Base-by-base conservation (phyloP, 768 basidiomycete species). In the Tylopilus cervinicoccineus region DNA sequence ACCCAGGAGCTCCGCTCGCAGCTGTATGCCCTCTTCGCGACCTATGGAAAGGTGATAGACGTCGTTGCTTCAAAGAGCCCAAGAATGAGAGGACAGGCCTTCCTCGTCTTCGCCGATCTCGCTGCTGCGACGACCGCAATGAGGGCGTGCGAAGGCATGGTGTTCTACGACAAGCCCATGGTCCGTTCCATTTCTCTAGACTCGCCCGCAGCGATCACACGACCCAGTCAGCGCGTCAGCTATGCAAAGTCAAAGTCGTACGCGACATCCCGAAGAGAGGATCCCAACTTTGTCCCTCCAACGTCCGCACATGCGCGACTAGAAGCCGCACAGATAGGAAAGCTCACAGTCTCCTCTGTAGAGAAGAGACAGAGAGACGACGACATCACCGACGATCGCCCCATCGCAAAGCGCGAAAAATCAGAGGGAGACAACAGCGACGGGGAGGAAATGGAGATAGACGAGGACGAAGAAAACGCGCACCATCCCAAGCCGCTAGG, bases 381-480 rank as follows among this genome's bases (percentile, higher is more conserved):
- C 17, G 80, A 79, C 38, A 62, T 68, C 33, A 73, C 70, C 22
- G 79, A 78, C 38, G 76, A 70, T 44, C 81, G 74, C 45, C 77
- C 78, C 42, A 73, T 72, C 37, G 56, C 75, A 23, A 95, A 94
- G 72, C 79, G 83, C 53, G 80, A 83, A 59, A 89, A 81, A 65
- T 70, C 75, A 37, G 79, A 80, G 40, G 83, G 76, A 34, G 80
- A 82, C 12, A 71, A 72, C 13, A 79, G 69, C 55, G 88, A 89
- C 53, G 92, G 83, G 46, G 87, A 87, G 63, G 90, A 93, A 71
- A 94, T 94, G 86, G 93, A 95, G 70, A 90, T 93, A 60, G 92
- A 93, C 51, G 91, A 93, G 42, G 92, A 96, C 39, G 86, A 89
- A 38, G 84, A 87, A 46, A 64, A 71, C 31, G 70, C 71, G 39